A percentile compares a stretch with the other conserved stretches of the same genome.
These are phyloP conservation scores for Cyclocybe aegerita DNA, from an alignment of 768 basidiomycete genomes.

Conservation along the genomic window DNA sequence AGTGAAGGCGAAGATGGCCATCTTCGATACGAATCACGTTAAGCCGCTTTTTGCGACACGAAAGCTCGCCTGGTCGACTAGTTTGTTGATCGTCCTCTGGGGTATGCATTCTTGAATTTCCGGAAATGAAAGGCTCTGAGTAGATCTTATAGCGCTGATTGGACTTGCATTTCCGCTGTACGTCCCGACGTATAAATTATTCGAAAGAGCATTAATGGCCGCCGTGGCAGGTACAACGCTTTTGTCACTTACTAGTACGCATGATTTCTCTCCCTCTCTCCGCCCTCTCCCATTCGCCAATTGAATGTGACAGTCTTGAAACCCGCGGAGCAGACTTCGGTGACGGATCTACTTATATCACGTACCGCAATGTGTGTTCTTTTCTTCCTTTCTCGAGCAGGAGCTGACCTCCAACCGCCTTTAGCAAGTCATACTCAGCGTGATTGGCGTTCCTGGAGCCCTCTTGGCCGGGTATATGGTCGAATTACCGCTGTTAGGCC, in stretches of 20 bases:
- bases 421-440: conserved; percentile 70
- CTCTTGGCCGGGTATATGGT: conserved; percentile 72
- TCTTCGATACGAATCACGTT: conserved; percentile 39
- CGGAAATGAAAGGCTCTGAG: neutral
- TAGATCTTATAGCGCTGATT: conserved; percentile 52
- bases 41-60: conserved; percentile 60
- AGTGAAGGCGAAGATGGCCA: conserved; percentile 33
- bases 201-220: neutral
- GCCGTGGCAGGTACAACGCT: conserved; percentile 23
- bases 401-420: neutral
- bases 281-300: neutral
- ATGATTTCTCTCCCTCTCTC: neutral
- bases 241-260: conserved; percentile 30
- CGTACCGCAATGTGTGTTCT: conserved; percentile 64
- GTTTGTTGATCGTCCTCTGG: conserved; percentile 54
- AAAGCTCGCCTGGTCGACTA: conserved; percentile 66
- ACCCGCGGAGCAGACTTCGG: conserved; percentile 71
- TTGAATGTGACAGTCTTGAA: conserved; percentile 48
- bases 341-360: conserved; percentile 66
- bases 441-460: conserved; percentile 70
- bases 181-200: conserved; percentile 51
- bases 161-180: conserved; percentile 55
- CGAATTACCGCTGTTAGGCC: conserved; percentile 60
- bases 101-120: conserved; percentile 20
- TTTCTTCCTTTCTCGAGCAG: neutral